Conservation (phyloP, 1,284 basidiomycete species). For the Ganoderma lingzhi region DNA sequence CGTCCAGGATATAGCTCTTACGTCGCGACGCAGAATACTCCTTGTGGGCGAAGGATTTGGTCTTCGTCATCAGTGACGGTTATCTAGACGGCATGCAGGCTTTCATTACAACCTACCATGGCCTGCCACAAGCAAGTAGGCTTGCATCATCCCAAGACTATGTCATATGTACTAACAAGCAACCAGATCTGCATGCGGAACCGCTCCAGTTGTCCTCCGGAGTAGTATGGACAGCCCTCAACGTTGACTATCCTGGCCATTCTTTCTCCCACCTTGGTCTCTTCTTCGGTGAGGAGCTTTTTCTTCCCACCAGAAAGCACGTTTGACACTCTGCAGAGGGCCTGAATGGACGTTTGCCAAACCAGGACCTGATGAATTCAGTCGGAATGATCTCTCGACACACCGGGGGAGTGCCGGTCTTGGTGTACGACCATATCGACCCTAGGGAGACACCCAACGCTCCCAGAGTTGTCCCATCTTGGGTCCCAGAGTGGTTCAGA, state of each 20-base stretch:
- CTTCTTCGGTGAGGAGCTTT: conserved; percentile 76
- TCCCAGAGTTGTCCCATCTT: conserved; percentile 46
- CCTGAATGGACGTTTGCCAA: conserved; percentile 92
- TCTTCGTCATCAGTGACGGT: conserved; percentile 91
- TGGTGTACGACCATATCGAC: conserved; percentile 81
- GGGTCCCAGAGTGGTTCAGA: conserved; percentile 56
- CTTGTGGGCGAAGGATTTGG: conserved; percentile 93
- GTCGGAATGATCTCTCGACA: conserved; percentile 77
- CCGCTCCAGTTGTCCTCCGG: conserved; percentile 72
- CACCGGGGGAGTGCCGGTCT: conserved; percentile 76
- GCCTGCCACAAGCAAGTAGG: conserved; percentile 69
- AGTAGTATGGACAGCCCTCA: conserved; percentile 94
- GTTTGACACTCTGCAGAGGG: conserved; percentile 72
- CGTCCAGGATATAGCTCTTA: conserved; percentile 5
- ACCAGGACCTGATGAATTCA: conserved; percentile 94
- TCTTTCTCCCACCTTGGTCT: conserved; percentile 94
- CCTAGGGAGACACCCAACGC: conserved; percentile 49
- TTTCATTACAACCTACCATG: conserved; percentile 89
- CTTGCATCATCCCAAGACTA: conserved; percentile 28
- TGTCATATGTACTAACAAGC: background rate
- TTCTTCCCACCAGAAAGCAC: conserved; percentile 1
- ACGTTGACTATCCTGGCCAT: conserved; percentile 96
- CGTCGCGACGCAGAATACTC: conserved; percentile 72
- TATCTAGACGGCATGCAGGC: conserved; percentile 93
- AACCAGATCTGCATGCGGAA: conserved; percentile 71